A percentile compares a stretch with the other conserved stretches of the same genome.
phyloP scores from a whole-genome alignment of 176 grass and related monocot genomes.

The Oryza longistaminata region DNA sequence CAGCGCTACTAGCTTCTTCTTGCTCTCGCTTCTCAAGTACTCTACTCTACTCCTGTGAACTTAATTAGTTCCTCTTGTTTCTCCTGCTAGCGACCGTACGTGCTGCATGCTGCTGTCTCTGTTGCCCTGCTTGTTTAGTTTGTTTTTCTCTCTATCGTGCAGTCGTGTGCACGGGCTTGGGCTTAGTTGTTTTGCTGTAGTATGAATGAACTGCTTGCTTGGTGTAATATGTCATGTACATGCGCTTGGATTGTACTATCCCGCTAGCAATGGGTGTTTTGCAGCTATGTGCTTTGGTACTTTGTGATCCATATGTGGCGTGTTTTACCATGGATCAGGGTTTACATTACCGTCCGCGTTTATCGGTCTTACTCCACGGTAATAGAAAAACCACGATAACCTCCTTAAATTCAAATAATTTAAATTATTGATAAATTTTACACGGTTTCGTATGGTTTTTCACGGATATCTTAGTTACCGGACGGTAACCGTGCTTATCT shows the following conservation, averaged over 20 bases:
- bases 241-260: neutral
- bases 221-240: neutral
- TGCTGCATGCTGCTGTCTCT: too few relatives aligned
- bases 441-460: too few relatives aligned
- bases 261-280: neutral
- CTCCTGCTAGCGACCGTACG: too few relatives aligned
- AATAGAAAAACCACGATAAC: too few relatives aligned
- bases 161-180: neutral
- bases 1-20: neutral
- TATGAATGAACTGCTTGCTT: neutral
- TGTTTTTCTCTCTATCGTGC: neutral
- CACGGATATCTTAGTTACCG: too few relatives aligned
- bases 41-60: neutral
- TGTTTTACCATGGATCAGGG: too few relatives aligned
- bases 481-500: too few relatives aligned
- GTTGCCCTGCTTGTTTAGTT: too few relatives aligned
- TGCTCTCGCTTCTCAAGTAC: neutral
- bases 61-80: neutral
- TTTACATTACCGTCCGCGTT: too few relatives aligned
- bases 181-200: neutral
- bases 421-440: too few relatives aligned
- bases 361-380: too few relatives aligned
- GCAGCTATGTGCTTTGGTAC: neutral
- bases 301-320: neutral
- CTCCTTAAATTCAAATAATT: too few relatives aligned